Evolutionary conservation across 495 filamentous ascomycete genomes (phyloP).

Genomic region (Xylaria telfairii): DNA sequence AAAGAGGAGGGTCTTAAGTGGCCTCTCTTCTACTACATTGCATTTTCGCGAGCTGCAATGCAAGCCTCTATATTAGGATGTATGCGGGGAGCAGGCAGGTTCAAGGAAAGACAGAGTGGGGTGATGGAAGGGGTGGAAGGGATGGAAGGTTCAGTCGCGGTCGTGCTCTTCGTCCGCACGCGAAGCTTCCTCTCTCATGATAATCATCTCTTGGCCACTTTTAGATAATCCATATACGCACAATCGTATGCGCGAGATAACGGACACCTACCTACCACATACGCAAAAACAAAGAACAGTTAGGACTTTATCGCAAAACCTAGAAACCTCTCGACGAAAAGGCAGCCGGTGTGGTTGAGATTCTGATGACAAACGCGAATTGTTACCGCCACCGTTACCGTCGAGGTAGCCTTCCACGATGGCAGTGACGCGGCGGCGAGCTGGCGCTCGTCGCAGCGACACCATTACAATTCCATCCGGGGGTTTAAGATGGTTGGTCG

Average conservation of each 20-base stretch:
- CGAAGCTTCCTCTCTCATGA: conserved; percentile 8
- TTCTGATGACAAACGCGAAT: conserved; percentile 7
- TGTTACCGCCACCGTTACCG: not conserved
- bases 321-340: not conserved
- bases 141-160: conserved; percentile 3
- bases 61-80: conserved; percentile 5
- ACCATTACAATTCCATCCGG: not conserved
- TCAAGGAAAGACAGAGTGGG: not conserved
- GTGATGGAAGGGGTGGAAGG: conserved; percentile 16
- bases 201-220: not conserved
- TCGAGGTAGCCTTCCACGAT: conserved; percentile 14
- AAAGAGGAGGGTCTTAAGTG: not conserved
- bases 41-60: conserved; percentile 18
- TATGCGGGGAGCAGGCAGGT: not conserved
- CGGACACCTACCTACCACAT: no score
- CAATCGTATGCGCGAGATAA: conserved; percentile 5
- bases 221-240: not conserved
- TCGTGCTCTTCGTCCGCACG: conserved; percentile 10
- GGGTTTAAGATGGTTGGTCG: not conserved
- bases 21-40: conserved; percentile 6
- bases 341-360: not conserved
- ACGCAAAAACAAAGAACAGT: not conserved
- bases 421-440: conserved; percentile 5
- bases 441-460: conserved; percentile 7
- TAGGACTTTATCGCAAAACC: not conserved